phyloP scores from a whole-genome alignment of 2,329 filamentous ascomycete genomes.

The Zelopaecilomyces penicillatus region DNA sequence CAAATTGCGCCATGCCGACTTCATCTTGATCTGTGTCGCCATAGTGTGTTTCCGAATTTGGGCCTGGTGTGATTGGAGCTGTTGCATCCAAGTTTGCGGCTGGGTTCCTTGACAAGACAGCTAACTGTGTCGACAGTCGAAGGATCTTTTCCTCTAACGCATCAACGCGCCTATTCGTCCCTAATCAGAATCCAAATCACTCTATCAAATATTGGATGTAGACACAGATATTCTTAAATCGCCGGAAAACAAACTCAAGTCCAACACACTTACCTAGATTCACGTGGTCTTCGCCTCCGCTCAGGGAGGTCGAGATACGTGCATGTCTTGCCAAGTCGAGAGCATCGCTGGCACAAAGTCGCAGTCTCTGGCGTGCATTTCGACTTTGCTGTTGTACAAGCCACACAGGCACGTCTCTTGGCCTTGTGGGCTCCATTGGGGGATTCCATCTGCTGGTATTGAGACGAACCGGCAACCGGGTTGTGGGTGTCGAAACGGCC shows the following conservation, averaged over 20 bases:
- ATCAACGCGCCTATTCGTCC: conserved; percentile 3
- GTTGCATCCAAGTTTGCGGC: background rate
- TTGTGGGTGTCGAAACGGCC: conserved; percentile 1
- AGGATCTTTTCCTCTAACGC: conserved; percentile 3
- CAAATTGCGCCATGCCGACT: too few species aligned
- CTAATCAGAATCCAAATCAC: too few species aligned
- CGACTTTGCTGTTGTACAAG: conserved; percentile 7
- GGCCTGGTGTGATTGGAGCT: too few species aligned
- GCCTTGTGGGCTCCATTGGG: background rate
- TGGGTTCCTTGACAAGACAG: background rate
- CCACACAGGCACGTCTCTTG: conserved; percentile 8
- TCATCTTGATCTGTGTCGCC: too few species aligned
- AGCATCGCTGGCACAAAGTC: conserved; percentile 6
- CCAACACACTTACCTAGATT: background rate
- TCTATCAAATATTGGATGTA: too few species aligned
- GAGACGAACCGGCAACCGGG: background rate
- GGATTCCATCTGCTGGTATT: background rate
- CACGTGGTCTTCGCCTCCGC: conserved; percentile 3
- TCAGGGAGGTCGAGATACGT: conserved; percentile 7
- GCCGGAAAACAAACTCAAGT: background rate
- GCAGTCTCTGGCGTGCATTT: conserved; percentile 5
- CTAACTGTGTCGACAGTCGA: conserved; percentile 2
- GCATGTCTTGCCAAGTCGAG: conserved; percentile 7
- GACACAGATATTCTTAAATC: too few species aligned
- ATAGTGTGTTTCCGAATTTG: too few species aligned